Evolutionary conservation across 1,284 basidiomycete species (phyloP).

Genomic region (Ceratobasidium sp.): DNA sequence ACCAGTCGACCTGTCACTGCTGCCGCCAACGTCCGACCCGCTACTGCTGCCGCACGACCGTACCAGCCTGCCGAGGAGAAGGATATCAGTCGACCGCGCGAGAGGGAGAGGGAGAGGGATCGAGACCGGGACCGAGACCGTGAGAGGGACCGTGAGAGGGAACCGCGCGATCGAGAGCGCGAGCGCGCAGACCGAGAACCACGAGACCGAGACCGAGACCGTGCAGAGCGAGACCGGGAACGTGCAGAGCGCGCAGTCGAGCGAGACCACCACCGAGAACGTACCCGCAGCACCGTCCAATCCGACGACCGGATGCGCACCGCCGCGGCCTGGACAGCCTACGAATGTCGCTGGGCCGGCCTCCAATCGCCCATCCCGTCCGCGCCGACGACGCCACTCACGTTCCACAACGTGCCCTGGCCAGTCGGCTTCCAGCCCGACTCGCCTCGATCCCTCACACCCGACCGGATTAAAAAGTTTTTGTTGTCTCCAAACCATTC

Average conservation of each 20-base stretch:
- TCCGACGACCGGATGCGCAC: conserved; percentile 41
- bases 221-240: background rate
- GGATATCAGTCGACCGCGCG: conserved; percentile 1
- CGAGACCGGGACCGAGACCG: conserved; percentile 19
- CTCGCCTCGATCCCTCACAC: conserved; percentile 36
- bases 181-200: conserved; percentile 2
- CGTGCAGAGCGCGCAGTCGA: conserved; percentile 4
- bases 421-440: conserved; percentile 44
- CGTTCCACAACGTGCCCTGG: conserved; percentile 45
- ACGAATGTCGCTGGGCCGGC: conserved; percentile 44
- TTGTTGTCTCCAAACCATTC: conserved; percentile 32
- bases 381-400: conserved; percentile 34
- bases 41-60: conserved; percentile 8
- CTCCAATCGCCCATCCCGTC: conserved; percentile 39
- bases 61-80: conserved; percentile 27
- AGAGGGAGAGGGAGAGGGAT: conserved; percentile 21
- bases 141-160: conserved; percentile 12
- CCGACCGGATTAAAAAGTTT: conserved; percentile 35
- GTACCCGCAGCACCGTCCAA: conserved; percentile 6
- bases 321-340: conserved; percentile 42
- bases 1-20: conserved; percentile 10
- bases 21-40: conserved; percentile 24
- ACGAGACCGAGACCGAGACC: conserved; percentile 12
- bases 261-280: background rate
- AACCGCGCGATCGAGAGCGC: conserved; percentile 11